These are phyloP conservation scores for Stephania yunnanensis DNA, from an alignment of 164 flowering plant species.

Conservation along the genomic window DNA sequence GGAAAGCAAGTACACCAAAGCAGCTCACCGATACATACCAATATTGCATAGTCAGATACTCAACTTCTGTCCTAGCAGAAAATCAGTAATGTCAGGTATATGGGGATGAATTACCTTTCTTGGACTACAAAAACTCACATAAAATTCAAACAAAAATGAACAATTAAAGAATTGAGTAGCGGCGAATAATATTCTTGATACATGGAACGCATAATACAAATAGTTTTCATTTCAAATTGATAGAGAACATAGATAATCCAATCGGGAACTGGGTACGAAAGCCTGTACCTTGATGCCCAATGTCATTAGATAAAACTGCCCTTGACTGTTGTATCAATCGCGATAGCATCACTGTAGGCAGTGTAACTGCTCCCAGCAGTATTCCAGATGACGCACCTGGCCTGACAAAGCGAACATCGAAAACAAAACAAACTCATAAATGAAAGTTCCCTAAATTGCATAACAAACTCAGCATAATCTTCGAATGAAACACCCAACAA, in stretches of 20 bases:
- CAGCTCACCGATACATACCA: conserved; percentile 68
- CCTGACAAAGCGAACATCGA: conserved; percentile 28
- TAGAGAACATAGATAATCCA: neutral
- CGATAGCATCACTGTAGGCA: conserved; percentile 68
- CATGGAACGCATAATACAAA: neutral
- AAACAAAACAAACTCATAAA: neutral
- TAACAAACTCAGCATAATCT: neutral
- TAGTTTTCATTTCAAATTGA: neutral
- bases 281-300: conserved; percentile 46
- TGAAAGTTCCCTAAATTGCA: neutral
- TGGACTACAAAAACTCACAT: neutral
- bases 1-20: conserved; percentile 55
- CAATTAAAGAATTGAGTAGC: neutral
- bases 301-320: conserved; percentile 31
- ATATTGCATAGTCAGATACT: conserved; percentile 56
- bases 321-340: conserved; percentile 67
- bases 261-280: neutral
- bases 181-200: neutral
- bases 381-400: conserved; percentile 88
- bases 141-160: neutral
- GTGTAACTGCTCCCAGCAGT: conserved; percentile 77
- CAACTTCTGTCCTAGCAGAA: conserved; percentile 44
- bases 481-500: neutral
- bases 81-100: conserved; percentile 2
- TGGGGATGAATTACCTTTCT: neutral